Conservation (phyloP, 805 yeast species). For the Candida ascalaphidarum region DNA sequence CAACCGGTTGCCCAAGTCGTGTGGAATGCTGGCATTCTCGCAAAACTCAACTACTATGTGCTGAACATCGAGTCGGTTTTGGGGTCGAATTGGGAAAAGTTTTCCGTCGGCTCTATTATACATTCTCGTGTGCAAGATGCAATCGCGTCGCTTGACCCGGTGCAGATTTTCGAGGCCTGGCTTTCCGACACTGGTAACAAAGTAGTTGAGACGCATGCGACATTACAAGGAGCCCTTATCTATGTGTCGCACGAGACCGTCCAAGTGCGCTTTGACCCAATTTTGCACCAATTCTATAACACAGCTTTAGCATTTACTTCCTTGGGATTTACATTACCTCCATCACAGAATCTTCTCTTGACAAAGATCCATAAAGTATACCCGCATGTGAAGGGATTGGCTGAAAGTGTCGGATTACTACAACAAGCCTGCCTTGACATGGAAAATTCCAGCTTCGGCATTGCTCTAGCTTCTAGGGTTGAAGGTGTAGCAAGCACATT, state of each 20-base stretch:
- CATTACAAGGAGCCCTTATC: too few relatives aligned
- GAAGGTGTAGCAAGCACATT: too few relatives aligned
- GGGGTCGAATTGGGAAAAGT: constrained; percentile 30
- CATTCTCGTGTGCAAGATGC: constrained; percentile 40
- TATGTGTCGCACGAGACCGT: too few relatives aligned
- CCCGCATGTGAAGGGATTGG: constrained; percentile 48
- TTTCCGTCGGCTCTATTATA: constrained; percentile 49
- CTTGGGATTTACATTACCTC: too few relatives aligned
- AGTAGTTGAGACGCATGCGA: too few relatives aligned
- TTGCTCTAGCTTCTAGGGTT: too few relatives aligned
- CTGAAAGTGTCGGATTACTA: constrained; percentile 47
- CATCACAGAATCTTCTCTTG: too few relatives aligned
- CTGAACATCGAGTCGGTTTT: constrained; percentile 13
- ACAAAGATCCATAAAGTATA: constrained; percentile 42
- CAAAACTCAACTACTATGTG: constrained; percentile 17
- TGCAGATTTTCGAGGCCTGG: constrained; percentile 43
- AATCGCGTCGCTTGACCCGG: constrained; percentile 36
- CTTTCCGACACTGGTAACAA: constrained; percentile 5
- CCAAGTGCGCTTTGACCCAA: too few relatives aligned
- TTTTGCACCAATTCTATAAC: too few relatives aligned
- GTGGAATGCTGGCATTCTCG: constrained; percentile 11
- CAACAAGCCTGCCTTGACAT: too few relatives aligned
- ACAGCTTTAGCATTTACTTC: too few relatives aligned
- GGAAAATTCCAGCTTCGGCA: too few relatives aligned
- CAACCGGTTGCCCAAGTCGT: constrained; percentile 5